Evolutionary conservation across 2,329 filamentous ascomycete species (phyloP).

Genomic region (Erysiphe neolycopersici): DNA sequence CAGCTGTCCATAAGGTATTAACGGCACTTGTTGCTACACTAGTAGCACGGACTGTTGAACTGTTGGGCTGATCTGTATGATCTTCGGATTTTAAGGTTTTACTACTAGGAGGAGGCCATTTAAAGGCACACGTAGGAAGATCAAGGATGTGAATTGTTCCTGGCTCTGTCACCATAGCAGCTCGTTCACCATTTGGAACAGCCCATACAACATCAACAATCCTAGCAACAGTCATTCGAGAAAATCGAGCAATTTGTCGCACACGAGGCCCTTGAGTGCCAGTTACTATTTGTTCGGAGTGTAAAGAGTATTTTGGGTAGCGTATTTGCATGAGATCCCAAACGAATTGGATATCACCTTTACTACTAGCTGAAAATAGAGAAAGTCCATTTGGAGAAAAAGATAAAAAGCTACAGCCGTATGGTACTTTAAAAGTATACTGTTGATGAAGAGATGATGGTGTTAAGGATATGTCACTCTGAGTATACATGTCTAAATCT

Average conservation of each 20-base stretch:
- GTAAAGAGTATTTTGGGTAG: slow-evolving; percentile 31
- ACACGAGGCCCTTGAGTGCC: slow-evolving; percentile 27
- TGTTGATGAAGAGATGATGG: slow-evolving; percentile 25
- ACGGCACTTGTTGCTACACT: slow-evolving; percentile 13
- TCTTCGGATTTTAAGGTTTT: slow-evolving; percentile 5
- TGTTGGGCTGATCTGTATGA: slow-evolving; percentile 14
- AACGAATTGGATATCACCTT: slow-evolving; percentile 59
- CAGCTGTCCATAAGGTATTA: slow-evolving; percentile 12
- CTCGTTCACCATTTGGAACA: slow-evolving; percentile 48
- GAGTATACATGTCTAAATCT: slow-evolving; percentile 34
- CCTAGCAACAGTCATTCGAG: slow-evolving; percentile 70
- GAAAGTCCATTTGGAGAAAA: slow-evolving; percentile 49
- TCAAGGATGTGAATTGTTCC: slow-evolving; percentile 90
- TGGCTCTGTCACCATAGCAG: slow-evolving; percentile 77
- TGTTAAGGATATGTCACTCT: slow-evolving; percentile 18
- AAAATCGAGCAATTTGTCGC: slow-evolving; percentile 67
- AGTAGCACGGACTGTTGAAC: slow-evolving; percentile 21
- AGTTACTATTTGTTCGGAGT: slow-evolving; percentile 20
- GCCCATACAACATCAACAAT: slow-evolving; percentile 83
- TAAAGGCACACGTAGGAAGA: slow-evolving; percentile 54
- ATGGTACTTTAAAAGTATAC: slow-evolving; percentile 41
- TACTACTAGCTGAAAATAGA: slow-evolving; percentile 54
- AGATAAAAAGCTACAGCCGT: slow-evolving; percentile 58
- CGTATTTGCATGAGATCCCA: slow-evolving; percentile 52
- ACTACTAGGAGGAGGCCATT: slow-evolving; percentile 54